Evolutionary conservation across 2,329 filamentous ascomycete species (phyloP), one percentile per base, ranked within the genome.

Genomic region (Pyricularia pennisetigena): DNA sequence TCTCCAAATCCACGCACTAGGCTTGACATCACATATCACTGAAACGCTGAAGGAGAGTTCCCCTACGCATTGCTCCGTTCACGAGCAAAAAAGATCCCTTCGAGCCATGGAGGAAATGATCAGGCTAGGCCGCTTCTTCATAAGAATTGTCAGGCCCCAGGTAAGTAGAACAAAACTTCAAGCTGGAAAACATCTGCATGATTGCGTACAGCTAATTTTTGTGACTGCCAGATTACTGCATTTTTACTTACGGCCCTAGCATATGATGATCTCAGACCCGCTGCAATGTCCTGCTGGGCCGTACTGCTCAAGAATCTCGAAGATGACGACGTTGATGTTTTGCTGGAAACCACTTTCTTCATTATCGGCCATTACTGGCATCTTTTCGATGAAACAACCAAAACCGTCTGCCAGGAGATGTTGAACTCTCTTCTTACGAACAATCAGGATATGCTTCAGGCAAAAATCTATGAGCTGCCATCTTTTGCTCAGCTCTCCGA

Each of bases 41-140:
- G 89, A 94, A 68, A 81, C 86, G 10, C 88, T 97, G 69, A 95
- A 94, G 73, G 90, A 92, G 74, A 82, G 83, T 14, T 75, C 78
- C 41, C 80, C 82, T 57, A 79, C 83, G 24, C 82, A 84, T 69
- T 85, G 85, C 78, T 71, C 82, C 79, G 73, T 85, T 75, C 74
- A 83, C 64, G 93, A 97, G 75, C 92, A 93, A 73, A 87, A 86
- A 68, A 86, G 90, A 69, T 93, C 90, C 72, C 87, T 99, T 9
- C 86, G 87, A 71, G 94, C 92, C 5, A 90, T 99, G 75, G 91
- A 93, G 72, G 92, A 97, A 75, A 91, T 99, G 86, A 90, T 97
- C 66, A 87, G 83, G 68, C 82, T 96, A 65, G 91, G 92, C 63
- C 90, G 88, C 73, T 83, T 83, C 2, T 88, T 91, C 74, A 87